These are phyloP conservation scores for Sambucus nigra DNA, from an alignment of 129 eudicot species.

Conservation along the genomic window DNA sequence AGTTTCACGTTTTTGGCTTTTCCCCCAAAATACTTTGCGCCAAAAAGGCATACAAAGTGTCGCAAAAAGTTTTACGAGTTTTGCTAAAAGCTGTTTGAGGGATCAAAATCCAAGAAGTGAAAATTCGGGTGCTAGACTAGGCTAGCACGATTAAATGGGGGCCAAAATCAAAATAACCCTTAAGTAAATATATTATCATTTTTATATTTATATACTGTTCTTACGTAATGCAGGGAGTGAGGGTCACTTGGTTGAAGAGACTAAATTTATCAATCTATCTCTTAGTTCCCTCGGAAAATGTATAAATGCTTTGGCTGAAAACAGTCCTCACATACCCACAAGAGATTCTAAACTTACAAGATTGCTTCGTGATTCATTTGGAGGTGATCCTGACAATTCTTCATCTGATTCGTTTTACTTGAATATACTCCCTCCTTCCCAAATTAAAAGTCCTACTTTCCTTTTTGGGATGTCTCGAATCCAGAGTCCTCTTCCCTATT, in stretches of 20 bases:
- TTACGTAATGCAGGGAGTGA: constrained; percentile 65
- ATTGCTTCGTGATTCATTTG: constrained; percentile 96
- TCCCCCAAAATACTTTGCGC: no score
- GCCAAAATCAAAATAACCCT: no score
- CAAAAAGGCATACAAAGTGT: no score
- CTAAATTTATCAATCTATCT: constrained; percentile 94
- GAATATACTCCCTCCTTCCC: no score
- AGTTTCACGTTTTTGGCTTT: background rate
- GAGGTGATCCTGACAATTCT: constrained; percentile 46
- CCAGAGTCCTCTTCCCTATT: no score
- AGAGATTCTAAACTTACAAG: constrained; percentile 94
- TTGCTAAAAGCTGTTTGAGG: no score
- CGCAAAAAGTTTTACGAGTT: no score
- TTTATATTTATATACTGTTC: constrained; percentile 12
- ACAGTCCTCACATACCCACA: constrained; percentile 91
- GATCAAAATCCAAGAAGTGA: no score
- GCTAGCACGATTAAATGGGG: no score
- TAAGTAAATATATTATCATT: constrained; percentile 8
- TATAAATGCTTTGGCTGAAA: constrained; percentile 93
- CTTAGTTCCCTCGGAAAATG: constrained; percentile 93
- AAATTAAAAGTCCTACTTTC: no score
- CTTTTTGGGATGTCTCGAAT: no score
- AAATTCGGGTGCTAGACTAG: no score
- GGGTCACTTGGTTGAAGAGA: constrained; percentile 91
- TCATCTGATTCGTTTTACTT: constrained; percentile 8